These are phyloP conservation scores for Zygosaccharomyces sapae DNA, from an alignment of 1,139 yeast species.

Conservation along the genomic window DNA sequence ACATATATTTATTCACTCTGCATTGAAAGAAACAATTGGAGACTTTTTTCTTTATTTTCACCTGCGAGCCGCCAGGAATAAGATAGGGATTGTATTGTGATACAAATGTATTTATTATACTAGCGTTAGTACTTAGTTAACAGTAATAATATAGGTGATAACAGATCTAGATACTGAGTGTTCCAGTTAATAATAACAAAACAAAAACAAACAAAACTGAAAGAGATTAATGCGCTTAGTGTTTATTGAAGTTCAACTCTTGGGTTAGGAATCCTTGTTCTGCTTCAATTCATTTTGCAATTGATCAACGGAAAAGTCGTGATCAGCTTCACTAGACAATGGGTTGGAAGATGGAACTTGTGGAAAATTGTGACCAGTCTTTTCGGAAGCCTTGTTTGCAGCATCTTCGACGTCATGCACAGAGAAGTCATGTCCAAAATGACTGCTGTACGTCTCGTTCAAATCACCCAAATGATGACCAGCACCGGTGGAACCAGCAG, in stretches of 20 bases:
- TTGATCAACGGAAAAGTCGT: conserved; percentile 25
- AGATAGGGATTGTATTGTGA: too few relatives aligned
- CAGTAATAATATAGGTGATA: too few relatives aligned
- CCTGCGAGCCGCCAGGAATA: too few relatives aligned
- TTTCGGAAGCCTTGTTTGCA: conserved; percentile 16
- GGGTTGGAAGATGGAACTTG: conserved; percentile 22
- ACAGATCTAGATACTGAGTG: too few relatives aligned
- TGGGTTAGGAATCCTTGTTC: conserved; percentile 18
- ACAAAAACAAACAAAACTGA: too few relatives aligned
- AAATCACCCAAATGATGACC: conserved; percentile 7
- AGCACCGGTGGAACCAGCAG: conserved; percentile 19
- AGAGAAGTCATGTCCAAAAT: conserved; percentile 12
- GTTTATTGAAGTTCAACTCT: conserved; percentile 3
- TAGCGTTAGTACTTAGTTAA: too few relatives aligned
- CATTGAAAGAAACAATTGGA: too few relatives aligned
- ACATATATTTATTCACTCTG: neutral
- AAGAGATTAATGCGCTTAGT: neutral
- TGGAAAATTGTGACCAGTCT: conserved; percentile 12
- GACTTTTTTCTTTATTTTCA: too few relatives aligned
- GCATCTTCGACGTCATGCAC: neutral
- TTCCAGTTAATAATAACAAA: too few relatives aligned
- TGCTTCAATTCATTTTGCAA: conserved; percentile 22
- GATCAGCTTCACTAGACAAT: conserved; percentile 17
- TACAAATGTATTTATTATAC: too few relatives aligned
- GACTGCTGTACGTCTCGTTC: conserved; percentile 19